phyloP scores from a whole-genome alignment of 202 grass and related monocot species.

The Brachypodium distachyon region DNA sequence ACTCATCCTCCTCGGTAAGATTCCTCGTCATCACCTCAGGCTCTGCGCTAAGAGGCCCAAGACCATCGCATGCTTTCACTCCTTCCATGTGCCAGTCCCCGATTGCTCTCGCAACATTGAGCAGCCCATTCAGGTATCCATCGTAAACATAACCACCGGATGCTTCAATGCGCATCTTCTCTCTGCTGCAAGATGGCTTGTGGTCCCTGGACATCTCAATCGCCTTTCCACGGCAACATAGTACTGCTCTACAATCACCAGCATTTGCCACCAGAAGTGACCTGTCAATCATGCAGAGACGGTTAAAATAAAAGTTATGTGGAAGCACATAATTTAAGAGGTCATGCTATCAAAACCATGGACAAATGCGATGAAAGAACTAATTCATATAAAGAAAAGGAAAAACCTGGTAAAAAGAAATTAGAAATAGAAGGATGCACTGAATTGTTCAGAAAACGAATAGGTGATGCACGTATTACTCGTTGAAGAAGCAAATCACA shows the following conservation, averaged over 20 bases:
- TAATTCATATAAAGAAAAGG: background rate
- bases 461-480: background rate
- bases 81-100: constrained; percentile 98
- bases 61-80: constrained; percentile 47
- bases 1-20: constrained; percentile 78
- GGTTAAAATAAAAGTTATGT: background rate
- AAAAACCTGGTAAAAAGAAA: background rate
- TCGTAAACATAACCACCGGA: constrained; percentile 70
- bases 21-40: constrained; percentile 65
- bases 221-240: constrained; percentile 72
- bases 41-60: constrained; percentile 68
- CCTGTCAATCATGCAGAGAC: constrained; percentile 27
- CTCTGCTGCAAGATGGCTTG: constrained; percentile 66
- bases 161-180: constrained; percentile 66
- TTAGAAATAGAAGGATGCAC: background rate
- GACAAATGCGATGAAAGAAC: background rate
- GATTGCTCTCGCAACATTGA: constrained; percentile 76
- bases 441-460: background rate
- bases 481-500: background rate
- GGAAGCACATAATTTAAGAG: background rate
- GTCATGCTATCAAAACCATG: background rate
- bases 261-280: constrained; percentile 93
- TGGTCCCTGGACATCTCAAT: constrained; percentile 86
- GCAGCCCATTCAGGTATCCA: constrained; percentile 82
- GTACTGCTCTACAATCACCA: constrained; percentile 89